Evolutionary conservation across 345 rosid genomes (phyloP).

Genomic region (Xanthoceras sorbifolium): DNA sequence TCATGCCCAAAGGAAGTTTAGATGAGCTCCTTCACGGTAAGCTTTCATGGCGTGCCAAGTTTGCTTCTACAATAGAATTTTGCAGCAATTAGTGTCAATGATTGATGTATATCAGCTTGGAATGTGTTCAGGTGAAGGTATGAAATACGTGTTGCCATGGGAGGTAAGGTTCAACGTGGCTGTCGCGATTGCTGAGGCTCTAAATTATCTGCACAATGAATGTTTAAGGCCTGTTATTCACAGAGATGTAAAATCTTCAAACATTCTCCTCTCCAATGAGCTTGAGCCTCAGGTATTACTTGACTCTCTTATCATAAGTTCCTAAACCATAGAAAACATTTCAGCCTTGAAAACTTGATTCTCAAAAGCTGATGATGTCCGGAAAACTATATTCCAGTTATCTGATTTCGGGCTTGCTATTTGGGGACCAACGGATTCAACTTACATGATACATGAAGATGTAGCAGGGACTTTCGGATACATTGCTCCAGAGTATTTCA

Average conservation of each 20-base stretch:
- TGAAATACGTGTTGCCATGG: constrained; percentile 40
- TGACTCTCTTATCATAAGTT: neutral
- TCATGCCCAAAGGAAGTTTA: constrained; percentile 43
- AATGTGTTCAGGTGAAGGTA: constrained; percentile 22
- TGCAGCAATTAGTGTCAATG: neutral
- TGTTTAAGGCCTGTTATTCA: constrained; percentile 48
- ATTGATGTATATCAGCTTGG: neutral
- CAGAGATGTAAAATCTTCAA: constrained; percentile 58
- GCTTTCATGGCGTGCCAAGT: neutral
- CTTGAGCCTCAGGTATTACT: constrained; percentile 45
- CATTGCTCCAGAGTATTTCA: constrained; percentile 60
- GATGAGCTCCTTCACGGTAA: constrained; percentile 54
- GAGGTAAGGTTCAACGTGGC: constrained; percentile 39
- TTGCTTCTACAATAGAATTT: constrained; percentile 4
- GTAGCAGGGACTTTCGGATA: constrained; percentile 63
- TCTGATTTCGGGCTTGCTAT: constrained; percentile 62
- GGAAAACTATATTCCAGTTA: constrained; percentile 30
- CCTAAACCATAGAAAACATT: neutral
- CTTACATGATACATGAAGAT: constrained; percentile 25
- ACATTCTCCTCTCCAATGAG: constrained; percentile 54
- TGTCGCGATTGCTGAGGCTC: constrained; percentile 43
- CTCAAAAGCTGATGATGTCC: neutral
- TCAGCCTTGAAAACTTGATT: neutral
- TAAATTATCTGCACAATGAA: constrained; percentile 45
- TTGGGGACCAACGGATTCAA: constrained; percentile 43